Percentiles rank a stretch among this genome's conserved stretches.
phyloP scores from a whole-genome alignment of 208 protist species.

The Acanthamoeba polyphaga region DNA sequence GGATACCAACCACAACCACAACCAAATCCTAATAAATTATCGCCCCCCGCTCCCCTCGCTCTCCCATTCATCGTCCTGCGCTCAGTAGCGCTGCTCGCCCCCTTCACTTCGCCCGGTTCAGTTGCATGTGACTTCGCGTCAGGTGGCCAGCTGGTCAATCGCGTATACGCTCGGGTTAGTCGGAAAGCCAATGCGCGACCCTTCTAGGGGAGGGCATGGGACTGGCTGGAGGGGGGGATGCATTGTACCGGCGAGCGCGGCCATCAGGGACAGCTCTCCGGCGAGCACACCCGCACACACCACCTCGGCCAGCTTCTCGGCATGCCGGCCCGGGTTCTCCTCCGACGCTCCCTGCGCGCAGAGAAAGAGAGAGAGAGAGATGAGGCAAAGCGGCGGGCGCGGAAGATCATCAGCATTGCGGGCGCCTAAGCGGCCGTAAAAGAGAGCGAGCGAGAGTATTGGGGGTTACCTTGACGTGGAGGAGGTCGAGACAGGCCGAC shows the following conservation, averaged over 20 bases:
- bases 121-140: conserved; percentile 72
- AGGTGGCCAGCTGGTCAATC: conserved; percentile 15
- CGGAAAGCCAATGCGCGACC: not conserved
- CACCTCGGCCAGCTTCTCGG: conserved; percentile 94
- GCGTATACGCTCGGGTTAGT: not conserved
- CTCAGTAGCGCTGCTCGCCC: not conserved
- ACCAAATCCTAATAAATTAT: not conserved
- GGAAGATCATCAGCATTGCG: conserved; percentile 57
- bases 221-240: conserved; percentile 36
- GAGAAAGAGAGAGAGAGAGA: not conserved
- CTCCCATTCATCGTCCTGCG: not conserved
- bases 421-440: not conserved
- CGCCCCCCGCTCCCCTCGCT: not conserved
- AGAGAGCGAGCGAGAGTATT: not conserved
- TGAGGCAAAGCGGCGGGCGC: conserved; percentile 65
- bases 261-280: conserved; percentile 98
- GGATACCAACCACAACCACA: not conserved
- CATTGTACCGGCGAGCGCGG: conserved; percentile 83
- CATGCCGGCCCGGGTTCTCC: conserved; percentile 93
- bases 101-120: not conserved
- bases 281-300: conserved; percentile 95
- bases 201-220: too few relatives aligned
- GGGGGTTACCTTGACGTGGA: conserved; percentile 90
- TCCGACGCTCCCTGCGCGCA: conserved; percentile 30
- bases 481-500: conserved; percentile 94